Evolutionary conservation across 495 filamentous ascomycete species (phyloP).

Genomic region (Penicillium ochrochloron): DNA sequence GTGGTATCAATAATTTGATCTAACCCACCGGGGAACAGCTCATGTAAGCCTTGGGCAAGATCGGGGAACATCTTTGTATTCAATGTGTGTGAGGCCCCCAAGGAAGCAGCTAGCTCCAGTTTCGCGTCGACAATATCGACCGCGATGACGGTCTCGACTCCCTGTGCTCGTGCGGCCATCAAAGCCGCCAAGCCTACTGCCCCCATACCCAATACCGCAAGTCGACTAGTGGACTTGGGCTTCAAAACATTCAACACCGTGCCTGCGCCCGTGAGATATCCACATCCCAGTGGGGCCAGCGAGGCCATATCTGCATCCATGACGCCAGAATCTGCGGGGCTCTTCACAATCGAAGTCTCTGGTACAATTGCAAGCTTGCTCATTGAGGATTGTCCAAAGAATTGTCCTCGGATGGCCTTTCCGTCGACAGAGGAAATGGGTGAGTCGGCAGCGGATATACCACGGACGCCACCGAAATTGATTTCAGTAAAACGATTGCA

Average conservation of each 20-base stretch:
- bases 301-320: slow-evolving; percentile 33
- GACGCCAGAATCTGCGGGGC: slow-evolving; percentile 11
- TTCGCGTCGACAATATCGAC: slow-evolving; percentile 49
- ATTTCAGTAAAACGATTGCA: slow-evolving; percentile 39
- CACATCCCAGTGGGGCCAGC: slow-evolving; percentile 52
- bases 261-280: slow-evolving; percentile 52
- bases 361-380: slow-evolving; percentile 42
- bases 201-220: slow-evolving; percentile 49
- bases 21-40: slow-evolving; percentile 37
- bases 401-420: slow-evolving; percentile 39
- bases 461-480: slow-evolving; percentile 45
- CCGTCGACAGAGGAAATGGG: slow-evolving; percentile 32
- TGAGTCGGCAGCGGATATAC: slow-evolving; percentile 18
- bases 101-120: slow-evolving; percentile 42
- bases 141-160: slow-evolving; percentile 40
- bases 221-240: slow-evolving; percentile 21
- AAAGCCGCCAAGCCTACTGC: slow-evolving; percentile 49
- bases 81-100: slow-evolving; percentile 51
- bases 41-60: slow-evolving; percentile 33
- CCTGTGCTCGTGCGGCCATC: slow-evolving; percentile 35
- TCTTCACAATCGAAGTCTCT: slow-evolving; percentile 37
- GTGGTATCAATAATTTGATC: slow-evolving; percentile 49
- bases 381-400: slow-evolving; percentile 52
- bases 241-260: slow-evolving; percentile 47
- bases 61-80: slow-evolving; percentile 32